phyloP scores from a whole-genome alignment of 352 stramenopile genomes.

The Phytopythium chamaehyphon region DNA sequence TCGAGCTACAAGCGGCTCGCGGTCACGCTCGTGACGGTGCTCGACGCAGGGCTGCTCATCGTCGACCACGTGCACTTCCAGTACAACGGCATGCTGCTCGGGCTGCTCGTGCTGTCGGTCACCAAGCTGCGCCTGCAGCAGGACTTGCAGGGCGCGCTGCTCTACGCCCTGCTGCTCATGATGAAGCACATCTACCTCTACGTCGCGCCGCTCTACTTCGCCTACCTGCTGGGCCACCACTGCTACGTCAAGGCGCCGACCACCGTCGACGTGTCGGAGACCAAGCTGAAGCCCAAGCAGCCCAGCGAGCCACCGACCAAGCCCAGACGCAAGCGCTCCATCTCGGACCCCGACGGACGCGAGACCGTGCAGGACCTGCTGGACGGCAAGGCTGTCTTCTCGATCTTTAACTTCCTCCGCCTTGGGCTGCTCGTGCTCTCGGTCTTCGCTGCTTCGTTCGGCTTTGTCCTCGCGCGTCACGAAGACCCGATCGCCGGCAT shows the following conservation, averaged over 20 bases:
- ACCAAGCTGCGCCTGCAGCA: conserved; percentile 73
- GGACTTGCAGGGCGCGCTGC: conserved; percentile 81
- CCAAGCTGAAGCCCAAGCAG: conserved; percentile 13
- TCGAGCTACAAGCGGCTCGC: conserved; percentile 54
- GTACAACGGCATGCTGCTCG: conserved; percentile 98
- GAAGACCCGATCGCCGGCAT: conserved; percentile 44
- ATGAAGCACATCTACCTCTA: conserved; percentile 98
- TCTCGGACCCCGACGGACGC: conserved; percentile 67
- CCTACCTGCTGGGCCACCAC: conserved; percentile 93
- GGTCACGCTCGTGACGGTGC: conserved; percentile 84
- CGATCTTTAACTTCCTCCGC: conserved; percentile 62
- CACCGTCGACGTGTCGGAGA: neutral
- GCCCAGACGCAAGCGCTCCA: conserved; percentile 47
- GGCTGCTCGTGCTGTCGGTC: conserved; percentile 91
- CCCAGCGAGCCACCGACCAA: conserved; percentile 2
- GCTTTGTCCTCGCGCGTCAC: conserved; percentile 53
- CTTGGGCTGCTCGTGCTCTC: conserved; percentile 83
- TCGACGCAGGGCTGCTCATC: conserved; percentile 93
- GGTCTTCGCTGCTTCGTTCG: conserved; percentile 83
- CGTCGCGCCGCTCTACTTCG: conserved; percentile 94
- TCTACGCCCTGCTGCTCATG: conserved; percentile 93
- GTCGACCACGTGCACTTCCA: conserved; percentile 99
- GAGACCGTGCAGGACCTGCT: conserved; percentile 61
- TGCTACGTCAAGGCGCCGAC: conserved; percentile 54
- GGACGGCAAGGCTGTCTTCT: conserved; percentile 55